A percentile compares a stretch with the other conserved stretches of the same genome.
Conservation (phyloP, 1,139 yeast species). For the Pneumocystis jirovecii region DNA sequence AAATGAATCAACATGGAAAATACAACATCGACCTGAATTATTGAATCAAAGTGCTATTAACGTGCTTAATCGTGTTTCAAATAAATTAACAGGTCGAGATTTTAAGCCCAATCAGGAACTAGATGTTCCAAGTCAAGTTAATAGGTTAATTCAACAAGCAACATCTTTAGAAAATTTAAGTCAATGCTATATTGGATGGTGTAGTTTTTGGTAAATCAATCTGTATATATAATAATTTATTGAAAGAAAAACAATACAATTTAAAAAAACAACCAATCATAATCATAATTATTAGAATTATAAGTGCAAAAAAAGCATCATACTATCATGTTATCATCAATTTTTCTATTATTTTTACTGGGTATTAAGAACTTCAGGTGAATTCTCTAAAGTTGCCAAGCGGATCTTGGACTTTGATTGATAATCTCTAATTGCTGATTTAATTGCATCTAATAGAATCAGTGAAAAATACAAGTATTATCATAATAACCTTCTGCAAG, state of each 20-base stretch:
- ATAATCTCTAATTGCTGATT: not conserved
- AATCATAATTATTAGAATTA: no score
- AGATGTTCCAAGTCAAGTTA: conserved; percentile 82
- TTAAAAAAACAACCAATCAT: not conserved
- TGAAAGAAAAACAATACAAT: not conserved
- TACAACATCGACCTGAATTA: conserved; percentile 63
- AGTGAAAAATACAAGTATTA: not conserved
- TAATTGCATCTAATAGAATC: not conserved
- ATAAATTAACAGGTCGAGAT: conserved; percentile 87
- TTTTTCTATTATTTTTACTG: not conserved
- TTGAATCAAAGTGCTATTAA: conserved; percentile 84
- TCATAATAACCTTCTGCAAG: not conserved
- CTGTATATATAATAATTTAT: not conserved
- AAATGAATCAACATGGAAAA: conserved; percentile 33
- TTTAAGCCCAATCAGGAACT: conserved; percentile 56
- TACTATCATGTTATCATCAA: not conserved
- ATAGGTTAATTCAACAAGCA: conserved; percentile 85
- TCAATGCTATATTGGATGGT: conserved; percentile 97
- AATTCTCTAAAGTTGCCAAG: not conserved
- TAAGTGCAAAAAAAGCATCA: not conserved
- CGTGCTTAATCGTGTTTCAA: conserved; percentile 78
- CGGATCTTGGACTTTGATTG: not conserved
- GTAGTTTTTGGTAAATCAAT: conserved; percentile 70
- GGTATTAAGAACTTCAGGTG: not conserved
- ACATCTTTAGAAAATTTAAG: conserved; percentile 91